Evolutionary conservation across 306 rosid genomes (phyloP).

Genomic region (Rosa rugosa): DNA sequence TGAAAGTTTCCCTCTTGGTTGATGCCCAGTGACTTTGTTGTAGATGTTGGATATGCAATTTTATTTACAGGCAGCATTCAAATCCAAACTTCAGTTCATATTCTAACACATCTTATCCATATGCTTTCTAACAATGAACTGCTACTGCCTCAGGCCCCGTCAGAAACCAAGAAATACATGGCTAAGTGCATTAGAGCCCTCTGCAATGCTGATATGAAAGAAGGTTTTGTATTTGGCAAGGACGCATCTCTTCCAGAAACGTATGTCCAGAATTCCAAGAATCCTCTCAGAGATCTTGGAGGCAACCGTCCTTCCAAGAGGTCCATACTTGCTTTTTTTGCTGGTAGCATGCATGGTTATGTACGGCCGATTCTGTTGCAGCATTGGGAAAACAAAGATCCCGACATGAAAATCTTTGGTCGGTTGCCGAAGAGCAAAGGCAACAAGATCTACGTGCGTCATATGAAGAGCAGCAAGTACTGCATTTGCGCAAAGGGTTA

Average conservation of each 20-base stretch:
- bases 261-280: conserved; percentile 42
- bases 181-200: conserved; percentile 77
- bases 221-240: conserved; percentile 87
- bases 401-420: conserved; percentile 77
- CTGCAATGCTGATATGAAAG: conserved; percentile 84
- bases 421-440: conserved; percentile 55
- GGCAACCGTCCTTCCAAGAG: conserved; percentile 74
- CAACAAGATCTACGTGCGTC: conserved; percentile 48
- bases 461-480: conserved; percentile 86
- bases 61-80: too few species aligned
- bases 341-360: conserved; percentile 83
- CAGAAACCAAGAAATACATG: conserved; percentile 70
- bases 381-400: conserved; percentile 84
- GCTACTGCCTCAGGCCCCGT: conserved; percentile 69
- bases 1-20: neutral
- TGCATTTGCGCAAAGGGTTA: conserved; percentile 94
- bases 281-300: conserved; percentile 67
- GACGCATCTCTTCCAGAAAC: conserved; percentile 96
- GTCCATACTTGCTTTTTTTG: conserved; percentile 77
- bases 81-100: too few species aligned
- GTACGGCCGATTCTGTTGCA: conserved; percentile 66
- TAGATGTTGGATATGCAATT: too few species aligned
- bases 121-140: too few species aligned
- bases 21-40: too few species aligned
- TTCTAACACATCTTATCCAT: too few species aligned